These are phyloP conservation scores for Fonsecaea multimorphosa DNA, from an alignment of 2,329 filamentous ascomycete genomes.

Conservation along the genomic window DNA sequence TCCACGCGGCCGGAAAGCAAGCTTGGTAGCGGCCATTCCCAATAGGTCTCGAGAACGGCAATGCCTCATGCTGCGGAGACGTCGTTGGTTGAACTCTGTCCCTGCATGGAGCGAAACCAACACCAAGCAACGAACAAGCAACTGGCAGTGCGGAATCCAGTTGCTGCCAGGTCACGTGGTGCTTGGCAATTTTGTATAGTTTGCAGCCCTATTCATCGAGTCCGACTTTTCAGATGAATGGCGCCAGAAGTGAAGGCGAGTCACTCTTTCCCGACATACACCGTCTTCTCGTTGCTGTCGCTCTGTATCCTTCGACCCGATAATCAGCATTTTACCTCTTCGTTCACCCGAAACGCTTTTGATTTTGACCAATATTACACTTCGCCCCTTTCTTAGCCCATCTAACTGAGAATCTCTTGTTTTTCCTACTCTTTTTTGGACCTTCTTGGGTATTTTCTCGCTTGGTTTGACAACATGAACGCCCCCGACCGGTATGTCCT, in stretches of 20 bases:
- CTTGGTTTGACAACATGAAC: conserved; percentile 31
- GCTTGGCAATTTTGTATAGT: conserved; percentile 15
- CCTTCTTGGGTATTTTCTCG: conserved; percentile 12
- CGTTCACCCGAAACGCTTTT: not conserved
- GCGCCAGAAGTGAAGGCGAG: not conserved
- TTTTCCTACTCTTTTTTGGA: conserved; percentile 1
- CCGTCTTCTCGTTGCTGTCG: not conserved
- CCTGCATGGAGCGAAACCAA: not conserved
- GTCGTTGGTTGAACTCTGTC: not conserved
- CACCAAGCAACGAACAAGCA: no score
- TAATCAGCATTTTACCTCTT: not conserved
- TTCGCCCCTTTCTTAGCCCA: not conserved
- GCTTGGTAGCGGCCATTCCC: conserved; percentile 4
- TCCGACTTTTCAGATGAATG: conserved; percentile 1
- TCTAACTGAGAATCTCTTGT: not conserved
- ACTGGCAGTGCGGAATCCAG: not conserved
- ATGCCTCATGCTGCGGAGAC: not conserved
- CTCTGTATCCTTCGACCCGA: not conserved
- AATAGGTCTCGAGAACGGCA: not conserved
- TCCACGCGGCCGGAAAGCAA: conserved; percentile 4
- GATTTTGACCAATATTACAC: not conserved
- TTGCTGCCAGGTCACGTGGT: not conserved
- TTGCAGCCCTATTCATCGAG: not conserved
- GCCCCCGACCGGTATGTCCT: conserved; percentile 38
- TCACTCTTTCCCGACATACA: not conserved